Percentiles rank a stretch among this genome's conserved stretches.
These are phyloP conservation scores for Nevesoporus exiguus DNA, from an alignment of 768 basidiomycete species.

Conservation along the genomic window DNA sequence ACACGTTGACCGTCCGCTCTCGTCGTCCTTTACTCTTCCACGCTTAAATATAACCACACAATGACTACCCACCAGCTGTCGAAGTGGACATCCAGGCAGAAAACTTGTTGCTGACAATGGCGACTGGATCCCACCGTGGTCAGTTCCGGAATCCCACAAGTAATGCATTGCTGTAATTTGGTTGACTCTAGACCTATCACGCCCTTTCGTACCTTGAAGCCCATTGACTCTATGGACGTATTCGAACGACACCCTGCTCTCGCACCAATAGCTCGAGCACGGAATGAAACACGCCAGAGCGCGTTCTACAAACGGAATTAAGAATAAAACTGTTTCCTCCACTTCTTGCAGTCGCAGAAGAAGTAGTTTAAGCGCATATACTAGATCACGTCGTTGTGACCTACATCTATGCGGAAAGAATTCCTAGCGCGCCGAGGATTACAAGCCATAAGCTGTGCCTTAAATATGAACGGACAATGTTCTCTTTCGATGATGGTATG, in stretches of 20 bases:
- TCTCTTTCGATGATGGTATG: neutral
- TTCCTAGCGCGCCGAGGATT: constrained; percentile 4
- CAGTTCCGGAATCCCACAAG: neutral
- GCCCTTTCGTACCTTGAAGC: neutral
- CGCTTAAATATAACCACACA: neutral
- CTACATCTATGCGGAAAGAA: constrained; percentile 31
- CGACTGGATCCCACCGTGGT: neutral
- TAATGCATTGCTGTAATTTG: neutral
- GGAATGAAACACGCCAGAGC: constrained; percentile 10
- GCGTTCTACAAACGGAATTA: constrained; percentile 18
- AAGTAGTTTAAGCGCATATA: constrained; percentile 27
- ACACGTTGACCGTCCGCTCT: neutral
- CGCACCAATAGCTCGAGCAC: constrained; percentile 9
- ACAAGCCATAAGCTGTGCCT: neutral
- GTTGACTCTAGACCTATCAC: neutral
- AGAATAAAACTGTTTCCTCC: constrained; percentile 18
- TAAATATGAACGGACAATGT: neutral
- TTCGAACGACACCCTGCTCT: neutral
- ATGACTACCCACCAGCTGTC: neutral
- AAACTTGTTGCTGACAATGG: neutral
- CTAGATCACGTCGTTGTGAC: constrained; percentile 33
- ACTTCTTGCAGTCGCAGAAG: constrained; percentile 27
- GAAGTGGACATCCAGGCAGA: neutral
- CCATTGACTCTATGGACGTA: neutral
- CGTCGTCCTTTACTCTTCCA: neutral